phyloP scores from a whole-genome alignment of 2,329 filamentous ascomycete species.

The Epichloe sibirici region DNA sequence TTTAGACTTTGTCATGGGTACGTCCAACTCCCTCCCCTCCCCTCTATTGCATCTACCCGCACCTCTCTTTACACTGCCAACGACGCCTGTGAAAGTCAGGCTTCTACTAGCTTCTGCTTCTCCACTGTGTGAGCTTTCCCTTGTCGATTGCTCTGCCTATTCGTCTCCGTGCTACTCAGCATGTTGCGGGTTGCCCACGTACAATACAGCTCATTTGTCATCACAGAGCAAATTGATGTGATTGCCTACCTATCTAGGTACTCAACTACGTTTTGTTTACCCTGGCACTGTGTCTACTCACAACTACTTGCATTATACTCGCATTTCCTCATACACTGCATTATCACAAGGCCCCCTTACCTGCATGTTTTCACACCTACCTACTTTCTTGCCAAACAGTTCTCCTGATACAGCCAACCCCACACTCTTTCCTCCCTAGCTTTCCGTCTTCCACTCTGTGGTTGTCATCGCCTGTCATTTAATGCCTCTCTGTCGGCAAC shows the following conservation, averaged over 20 bases:
- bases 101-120: not conserved
- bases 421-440: conserved; percentile 12
- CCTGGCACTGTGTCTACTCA: not conserved
- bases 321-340: conserved; percentile 6
- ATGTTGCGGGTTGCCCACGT: not conserved
- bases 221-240: conserved; percentile 1
- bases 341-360: conserved; percentile 6
- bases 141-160: not conserved
- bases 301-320: not conserved
- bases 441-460: conserved; percentile 4
- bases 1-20: conserved; percentile 13
- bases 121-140: not conserved
- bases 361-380: conserved; percentile 4
- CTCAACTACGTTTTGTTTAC: not conserved
- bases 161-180: not conserved
- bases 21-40: conserved; percentile 5
- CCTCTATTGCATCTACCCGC: conserved; percentile 5
- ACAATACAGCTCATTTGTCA: not conserved
- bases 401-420: conserved; percentile 13
- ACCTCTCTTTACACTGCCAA: conserved; percentile 1
- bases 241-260: not conserved
- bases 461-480: not conserved
- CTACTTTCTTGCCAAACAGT: conserved; percentile 2
- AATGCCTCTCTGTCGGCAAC: not conserved
- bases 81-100: not conserved